phyloP scores from a whole-genome alignment of 2,329 filamentous ascomycete genomes.

The Aureobasidium namibiae region DNA sequence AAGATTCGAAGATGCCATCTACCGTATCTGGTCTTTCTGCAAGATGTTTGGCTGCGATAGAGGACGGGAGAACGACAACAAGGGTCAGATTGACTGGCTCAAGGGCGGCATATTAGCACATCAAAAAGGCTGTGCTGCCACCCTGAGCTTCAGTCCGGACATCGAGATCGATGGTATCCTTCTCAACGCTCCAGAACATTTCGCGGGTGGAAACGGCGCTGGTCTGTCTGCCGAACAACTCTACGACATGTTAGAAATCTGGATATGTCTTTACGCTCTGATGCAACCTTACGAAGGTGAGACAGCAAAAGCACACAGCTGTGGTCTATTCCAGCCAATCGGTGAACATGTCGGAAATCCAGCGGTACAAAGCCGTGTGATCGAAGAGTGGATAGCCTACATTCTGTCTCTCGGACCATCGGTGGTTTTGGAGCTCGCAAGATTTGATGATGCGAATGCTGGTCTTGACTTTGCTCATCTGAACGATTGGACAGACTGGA shows the following conservation, averaged over 20 bases:
- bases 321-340: constrained; percentile 47
- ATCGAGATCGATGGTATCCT: constrained; percentile 47
- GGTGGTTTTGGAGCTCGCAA: constrained; percentile 45
- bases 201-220: constrained; percentile 47
- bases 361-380: constrained; percentile 43
- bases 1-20: constrained; percentile 54
- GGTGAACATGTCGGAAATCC: constrained; percentile 41
- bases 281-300: constrained; percentile 49
- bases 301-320: constrained; percentile 45
- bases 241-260: constrained; percentile 58
- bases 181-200: constrained; percentile 49
- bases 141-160: constrained; percentile 37
- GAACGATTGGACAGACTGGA: constrained; percentile 52
- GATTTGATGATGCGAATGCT: constrained; percentile 29
- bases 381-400: constrained; percentile 56
- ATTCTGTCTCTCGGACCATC: constrained; percentile 52
- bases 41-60: constrained; percentile 53
- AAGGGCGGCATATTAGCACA: constrained; percentile 47
- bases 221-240: constrained; percentile 49
- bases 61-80: constrained; percentile 49
- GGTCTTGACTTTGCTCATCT: constrained; percentile 46
- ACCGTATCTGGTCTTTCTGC: constrained; percentile 60
- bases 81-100: constrained; percentile 56
- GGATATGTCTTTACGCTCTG: constrained; percentile 52
- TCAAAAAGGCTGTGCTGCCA: constrained; percentile 36